These are phyloP conservation scores for Chenopodium berlandieri DNA, from an alignment of 148 eudicot species.

Conservation along the genomic window DNA sequence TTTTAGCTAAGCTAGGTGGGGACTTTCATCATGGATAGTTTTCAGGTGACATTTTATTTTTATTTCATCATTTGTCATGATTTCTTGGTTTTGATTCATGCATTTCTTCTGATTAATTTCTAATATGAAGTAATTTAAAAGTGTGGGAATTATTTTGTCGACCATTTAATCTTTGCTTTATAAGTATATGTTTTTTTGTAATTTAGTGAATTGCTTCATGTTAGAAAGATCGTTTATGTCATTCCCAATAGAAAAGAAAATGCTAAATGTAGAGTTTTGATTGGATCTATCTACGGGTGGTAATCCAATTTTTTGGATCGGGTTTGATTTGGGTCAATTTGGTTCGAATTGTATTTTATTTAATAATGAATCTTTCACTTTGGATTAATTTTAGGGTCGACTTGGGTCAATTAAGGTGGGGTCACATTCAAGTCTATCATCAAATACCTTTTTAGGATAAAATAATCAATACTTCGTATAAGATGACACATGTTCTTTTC, in stretches of 20 bases:
- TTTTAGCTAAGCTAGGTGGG: conserved; percentile 11
- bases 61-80: conserved; percentile 1
- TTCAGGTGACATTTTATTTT: conserved; percentile 21
- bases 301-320: too few species aligned
- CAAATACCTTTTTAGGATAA: too few species aligned
- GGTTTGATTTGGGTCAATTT: too few species aligned
- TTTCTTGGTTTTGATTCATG: background rate
- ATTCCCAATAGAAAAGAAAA: background rate
- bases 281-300: background rate
- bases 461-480: too few species aligned
- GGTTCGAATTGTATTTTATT: too few species aligned
- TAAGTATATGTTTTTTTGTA: background rate
- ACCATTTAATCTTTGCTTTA: background rate
- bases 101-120: background rate
- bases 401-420: too few species aligned
- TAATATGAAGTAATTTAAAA: background rate
- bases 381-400: too few species aligned
- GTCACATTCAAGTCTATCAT: too few species aligned
- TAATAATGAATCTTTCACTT: too few species aligned
- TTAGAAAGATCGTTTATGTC: background rate
- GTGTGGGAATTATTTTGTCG: background rate
- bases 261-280: background rate
- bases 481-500: too few species aligned
- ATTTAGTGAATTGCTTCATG: background rate
- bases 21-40: conserved; percentile 25